These are phyloP conservation scores for Serpula lacrymans DNA, from an alignment of 768 basidiomycete genomes.

Conservation along the genomic window DNA sequence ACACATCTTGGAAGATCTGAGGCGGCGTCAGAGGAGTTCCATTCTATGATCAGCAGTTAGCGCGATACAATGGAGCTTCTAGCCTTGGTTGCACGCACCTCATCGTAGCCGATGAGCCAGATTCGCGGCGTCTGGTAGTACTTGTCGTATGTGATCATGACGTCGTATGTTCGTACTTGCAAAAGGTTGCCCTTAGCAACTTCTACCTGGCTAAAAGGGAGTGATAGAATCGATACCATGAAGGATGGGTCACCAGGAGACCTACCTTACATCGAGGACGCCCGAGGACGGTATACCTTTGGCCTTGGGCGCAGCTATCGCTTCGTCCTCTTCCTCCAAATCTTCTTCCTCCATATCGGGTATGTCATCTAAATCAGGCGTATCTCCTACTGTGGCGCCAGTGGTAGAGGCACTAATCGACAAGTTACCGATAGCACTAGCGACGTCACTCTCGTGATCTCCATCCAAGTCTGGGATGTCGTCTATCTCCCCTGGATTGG, in stretches of 20 bases:
- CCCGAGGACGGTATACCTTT: constrained; percentile 23
- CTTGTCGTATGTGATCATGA: constrained; percentile 99
- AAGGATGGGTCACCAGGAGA: constrained; percentile 3
- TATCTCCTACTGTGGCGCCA: constrained; percentile 43
- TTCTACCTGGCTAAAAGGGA: constrained; percentile 49
- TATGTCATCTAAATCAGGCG: constrained; percentile 95
- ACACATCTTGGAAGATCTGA: constrained; percentile 97
- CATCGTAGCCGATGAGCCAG: constrained; percentile 97
- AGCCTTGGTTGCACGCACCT: constrained; percentile 58
- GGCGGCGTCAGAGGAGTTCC: constrained; percentile 81
- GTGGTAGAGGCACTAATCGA: constrained; percentile 39
- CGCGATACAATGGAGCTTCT: too few relatives aligned
- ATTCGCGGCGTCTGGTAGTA: constrained; percentile 98
- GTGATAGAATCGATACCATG: neutral
- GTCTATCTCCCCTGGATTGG: constrained; percentile 64
- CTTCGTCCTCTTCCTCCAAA: constrained; percentile 83
- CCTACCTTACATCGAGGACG: constrained; percentile 50
- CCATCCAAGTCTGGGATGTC: constrained; percentile 88
- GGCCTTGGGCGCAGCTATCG: constrained; percentile 71
- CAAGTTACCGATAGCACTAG: constrained; percentile 42
- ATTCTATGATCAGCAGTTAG: constrained; percentile 50
- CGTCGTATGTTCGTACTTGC: constrained; percentile 97
- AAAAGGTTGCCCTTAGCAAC: constrained; percentile 79
- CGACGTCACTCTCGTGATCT: constrained; percentile 40
- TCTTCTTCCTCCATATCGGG: constrained; percentile 99